Conservation (phyloP, 1,284 basidiomycete species). For the Ceratobasidium sp. region DNA sequence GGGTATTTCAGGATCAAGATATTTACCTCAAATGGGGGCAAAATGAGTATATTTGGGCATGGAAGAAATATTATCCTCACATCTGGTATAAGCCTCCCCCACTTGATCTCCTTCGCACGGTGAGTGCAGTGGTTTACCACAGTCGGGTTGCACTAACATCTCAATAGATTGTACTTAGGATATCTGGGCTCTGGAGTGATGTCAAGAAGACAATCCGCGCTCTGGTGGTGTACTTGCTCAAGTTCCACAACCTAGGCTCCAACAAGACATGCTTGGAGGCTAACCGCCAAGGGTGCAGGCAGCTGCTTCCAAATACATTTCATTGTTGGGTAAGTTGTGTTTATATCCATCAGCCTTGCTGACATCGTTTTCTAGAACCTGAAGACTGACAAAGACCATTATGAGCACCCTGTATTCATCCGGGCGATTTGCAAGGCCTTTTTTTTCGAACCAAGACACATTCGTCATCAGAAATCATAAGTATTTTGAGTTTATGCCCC, state of each 20-base stretch:
- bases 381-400: not conserved
- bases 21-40: not conserved
- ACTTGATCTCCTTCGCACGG: not conserved
- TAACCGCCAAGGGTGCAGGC: too few relatives aligned
- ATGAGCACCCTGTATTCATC: too few relatives aligned
- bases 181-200: not conserved
- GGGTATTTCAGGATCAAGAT: not conserved
- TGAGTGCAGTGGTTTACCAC: too few relatives aligned
- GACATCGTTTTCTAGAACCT: not conserved
- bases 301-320: constrained; percentile 23
- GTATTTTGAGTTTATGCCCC: not conserved
- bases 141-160: too few relatives aligned
- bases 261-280: too few relatives aligned
- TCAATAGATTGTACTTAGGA: not conserved
- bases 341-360: not conserved
- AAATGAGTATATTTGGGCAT: not conserved
- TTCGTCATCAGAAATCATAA: not conserved
- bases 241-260: too few relatives aligned
- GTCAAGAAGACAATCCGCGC: not conserved
- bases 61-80: not conserved
- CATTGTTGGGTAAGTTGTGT: not conserved
- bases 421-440: too few relatives aligned
- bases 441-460: not conserved
- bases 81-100: not conserved
- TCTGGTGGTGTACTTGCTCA: too few relatives aligned